Evolutionary conservation across 1,139 yeast species (phyloP).

Genomic region (Saccharomycopsis hybrid): DNA sequence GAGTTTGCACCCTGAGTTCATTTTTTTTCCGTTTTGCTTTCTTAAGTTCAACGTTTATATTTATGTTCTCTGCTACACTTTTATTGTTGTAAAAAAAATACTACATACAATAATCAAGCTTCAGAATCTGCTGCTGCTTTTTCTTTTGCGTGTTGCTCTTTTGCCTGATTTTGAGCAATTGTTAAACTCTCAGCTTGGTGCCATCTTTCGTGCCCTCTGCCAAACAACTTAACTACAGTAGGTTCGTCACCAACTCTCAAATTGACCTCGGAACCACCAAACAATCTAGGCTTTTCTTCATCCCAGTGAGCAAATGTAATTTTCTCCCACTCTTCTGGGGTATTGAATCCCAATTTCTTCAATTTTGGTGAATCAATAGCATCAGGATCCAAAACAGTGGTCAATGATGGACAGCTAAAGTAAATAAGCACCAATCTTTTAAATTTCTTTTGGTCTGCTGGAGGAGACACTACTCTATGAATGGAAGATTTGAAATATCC

Average conservation of each 20-base stretch:
- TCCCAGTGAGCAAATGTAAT: slow-evolving; percentile 36
- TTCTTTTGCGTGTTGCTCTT: no score
- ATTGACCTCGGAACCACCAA: slow-evolving; percentile 32
- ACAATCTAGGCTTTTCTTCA: slow-evolving; percentile 35
- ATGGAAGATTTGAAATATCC: slow-evolving; percentile 43
- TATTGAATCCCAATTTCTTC: slow-evolving; percentile 30
- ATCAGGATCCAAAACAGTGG: slow-evolving; percentile 36
- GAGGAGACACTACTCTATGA: slow-evolving; percentile 43
- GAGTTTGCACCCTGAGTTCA: no score
- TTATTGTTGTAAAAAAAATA: no score
- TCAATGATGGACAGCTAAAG: slow-evolving; percentile 34
- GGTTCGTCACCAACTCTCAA: slow-evolving; percentile 35
- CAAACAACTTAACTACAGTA: slow-evolving; percentile 32
- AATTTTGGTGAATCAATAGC: slow-evolving; percentile 35
- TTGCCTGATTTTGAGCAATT: no score
- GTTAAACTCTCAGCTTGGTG: no score
- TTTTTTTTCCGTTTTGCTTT: no score
- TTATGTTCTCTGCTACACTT: no score
- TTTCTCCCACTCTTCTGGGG: slow-evolving; percentile 35
- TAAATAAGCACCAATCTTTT: slow-evolving; percentile 40
- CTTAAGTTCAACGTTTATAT: no score
- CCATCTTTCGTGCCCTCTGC: slow-evolving; percentile 38
- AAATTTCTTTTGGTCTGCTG: slow-evolving; percentile 35
- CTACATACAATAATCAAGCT: no score
- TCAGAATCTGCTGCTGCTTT: no score